Conservation (phyloP, 2,329 filamentous ascomycete species). For the Aspergillus tubingensis region DNA sequence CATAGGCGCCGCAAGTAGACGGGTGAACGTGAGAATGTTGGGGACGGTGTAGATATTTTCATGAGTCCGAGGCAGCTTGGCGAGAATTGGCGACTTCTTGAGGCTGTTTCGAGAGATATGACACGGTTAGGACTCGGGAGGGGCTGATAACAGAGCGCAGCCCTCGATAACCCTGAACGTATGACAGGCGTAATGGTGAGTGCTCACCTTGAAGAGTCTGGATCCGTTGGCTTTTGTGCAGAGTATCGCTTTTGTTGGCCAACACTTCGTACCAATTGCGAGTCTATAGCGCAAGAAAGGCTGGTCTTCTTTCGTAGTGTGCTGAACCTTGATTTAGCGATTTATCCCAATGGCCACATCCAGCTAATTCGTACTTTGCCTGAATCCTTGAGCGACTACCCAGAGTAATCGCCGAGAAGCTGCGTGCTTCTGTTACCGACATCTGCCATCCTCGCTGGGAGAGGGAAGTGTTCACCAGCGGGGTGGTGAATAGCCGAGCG, state of each 20-base stretch:
- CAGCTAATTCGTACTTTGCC: conserved; percentile 3
- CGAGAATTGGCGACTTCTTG: conserved; percentile 36
- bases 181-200: neutral
- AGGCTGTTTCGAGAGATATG: conserved; percentile 22
- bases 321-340: neutral
- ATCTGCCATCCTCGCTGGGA: conserved; percentile 9
- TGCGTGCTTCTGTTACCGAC: neutral
- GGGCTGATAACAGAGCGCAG: neutral
- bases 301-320: conserved; percentile 4
- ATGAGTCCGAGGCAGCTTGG: conserved; percentile 48
- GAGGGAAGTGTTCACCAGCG: neutral
- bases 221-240: conserved; percentile 25
- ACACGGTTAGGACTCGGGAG: conserved; percentile 4
- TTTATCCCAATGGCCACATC: neutral
- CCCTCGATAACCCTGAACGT: neutral
- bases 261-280: conserved; percentile 2
- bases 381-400: conserved; percentile 1
- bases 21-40: conserved; percentile 86
- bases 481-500: conserved; percentile 1
- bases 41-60: conserved; percentile 98
- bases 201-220: conserved; percentile 23
- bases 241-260: conserved; percentile 27
- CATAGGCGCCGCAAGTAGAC: conserved; percentile 77
- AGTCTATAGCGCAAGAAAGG: neutral
- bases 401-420: conserved; percentile 13